These are phyloP conservation scores for Metarhizium album DNA, from an alignment of 2,329 filamentous ascomycete genomes.

Conservation along the genomic window DNA sequence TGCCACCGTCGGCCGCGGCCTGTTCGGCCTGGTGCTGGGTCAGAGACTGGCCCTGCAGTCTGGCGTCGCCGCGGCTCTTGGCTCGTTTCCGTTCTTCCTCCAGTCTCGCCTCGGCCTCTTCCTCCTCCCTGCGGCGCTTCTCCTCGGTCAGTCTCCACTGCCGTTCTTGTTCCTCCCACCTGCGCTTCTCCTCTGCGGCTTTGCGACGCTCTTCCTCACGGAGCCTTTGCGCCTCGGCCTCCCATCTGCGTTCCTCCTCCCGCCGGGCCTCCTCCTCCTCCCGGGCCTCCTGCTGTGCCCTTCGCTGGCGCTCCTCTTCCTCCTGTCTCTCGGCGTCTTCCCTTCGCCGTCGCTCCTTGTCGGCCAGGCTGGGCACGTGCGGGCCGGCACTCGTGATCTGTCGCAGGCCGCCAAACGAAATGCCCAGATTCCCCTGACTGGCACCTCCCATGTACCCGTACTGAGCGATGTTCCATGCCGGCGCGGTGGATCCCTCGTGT, in stretches of 20 bases:
- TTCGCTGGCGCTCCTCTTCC: slow-evolving; percentile 37
- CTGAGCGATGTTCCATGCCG: slow-evolving; percentile 97
- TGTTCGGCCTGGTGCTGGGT: slow-evolving; percentile 74
- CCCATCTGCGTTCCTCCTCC: slow-evolving; percentile 58
- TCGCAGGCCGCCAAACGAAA: slow-evolving; percentile 80
- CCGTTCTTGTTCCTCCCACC: slow-evolving; percentile 67
- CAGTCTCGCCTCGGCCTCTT: slow-evolving; percentile 56
- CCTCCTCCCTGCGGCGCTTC: slow-evolving; percentile 58
- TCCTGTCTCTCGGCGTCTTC: slow-evolving; percentile 53
- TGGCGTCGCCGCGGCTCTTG: slow-evolving; percentile 52
- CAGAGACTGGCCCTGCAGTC: slow-evolving; percentile 71
- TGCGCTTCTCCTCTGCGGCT: slow-evolving; percentile 56
- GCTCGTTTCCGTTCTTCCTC: slow-evolving; percentile 55
- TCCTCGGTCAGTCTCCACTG: slow-evolving; percentile 72
- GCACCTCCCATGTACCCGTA: slow-evolving; percentile 98
- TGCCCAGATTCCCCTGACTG: slow-evolving; percentile 88
- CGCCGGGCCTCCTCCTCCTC: slow-evolving; percentile 52
- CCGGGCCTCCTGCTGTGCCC: slow-evolving; percentile 35
- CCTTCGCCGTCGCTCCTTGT: slow-evolving; percentile 63
- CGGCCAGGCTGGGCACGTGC: slow-evolving; percentile 66
- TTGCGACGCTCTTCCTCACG: slow-evolving; percentile 50
- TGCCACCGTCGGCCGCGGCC: slow-evolving; percentile 21
- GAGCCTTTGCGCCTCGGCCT: slow-evolving; percentile 49
- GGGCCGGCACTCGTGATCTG: slow-evolving; percentile 85
- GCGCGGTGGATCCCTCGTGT: slow-evolving; percentile 70